Conservation (phyloP, 768 basidiomycete genomes). For the Dioszegia aurantiaca region DNA sequence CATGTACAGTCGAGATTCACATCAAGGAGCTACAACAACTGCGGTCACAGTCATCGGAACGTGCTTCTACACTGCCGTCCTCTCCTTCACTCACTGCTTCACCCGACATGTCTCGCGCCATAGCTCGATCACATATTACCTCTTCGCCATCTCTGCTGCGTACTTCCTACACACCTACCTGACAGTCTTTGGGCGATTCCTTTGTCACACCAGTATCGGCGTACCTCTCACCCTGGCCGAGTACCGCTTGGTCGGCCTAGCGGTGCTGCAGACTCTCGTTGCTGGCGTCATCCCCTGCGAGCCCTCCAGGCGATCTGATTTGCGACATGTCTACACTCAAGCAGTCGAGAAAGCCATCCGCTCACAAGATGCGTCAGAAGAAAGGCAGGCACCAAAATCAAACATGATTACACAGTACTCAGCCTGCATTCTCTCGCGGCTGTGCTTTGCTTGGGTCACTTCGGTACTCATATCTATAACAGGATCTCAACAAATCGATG, state of each 20-base stretch:
- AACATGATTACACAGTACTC: constrained; percentile 19
- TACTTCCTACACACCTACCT: constrained; percentile 14
- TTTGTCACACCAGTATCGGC: background rate
- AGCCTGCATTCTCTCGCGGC: constrained; percentile 20
- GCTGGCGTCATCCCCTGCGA: constrained; percentile 18
- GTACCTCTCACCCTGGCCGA: constrained; percentile 5
- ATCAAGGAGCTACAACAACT: no score
- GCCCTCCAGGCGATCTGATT: constrained; percentile 19
- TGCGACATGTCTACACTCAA: constrained; percentile 23
- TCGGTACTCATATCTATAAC: constrained; percentile 19
- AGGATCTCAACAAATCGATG: constrained; percentile 25
- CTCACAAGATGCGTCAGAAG: background rate
- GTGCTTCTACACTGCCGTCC: no score
- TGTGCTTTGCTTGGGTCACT: constrained; percentile 21
- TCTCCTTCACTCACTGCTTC: no score
- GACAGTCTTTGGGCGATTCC: constrained; percentile 18
- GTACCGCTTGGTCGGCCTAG: constrained; percentile 11
- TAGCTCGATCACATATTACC: no score
- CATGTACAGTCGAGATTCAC: no score
- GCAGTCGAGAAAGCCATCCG: constrained; percentile 15
- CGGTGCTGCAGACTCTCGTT: background rate
- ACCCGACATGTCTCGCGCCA: no score
- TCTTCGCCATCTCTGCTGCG: no score
- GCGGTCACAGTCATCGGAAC: no score
- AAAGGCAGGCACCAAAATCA: background rate